These are phyloP conservation scores for Ustilago hordei DNA, from an alignment of 1,284 basidiomycete species.

Conservation along the genomic window DNA sequence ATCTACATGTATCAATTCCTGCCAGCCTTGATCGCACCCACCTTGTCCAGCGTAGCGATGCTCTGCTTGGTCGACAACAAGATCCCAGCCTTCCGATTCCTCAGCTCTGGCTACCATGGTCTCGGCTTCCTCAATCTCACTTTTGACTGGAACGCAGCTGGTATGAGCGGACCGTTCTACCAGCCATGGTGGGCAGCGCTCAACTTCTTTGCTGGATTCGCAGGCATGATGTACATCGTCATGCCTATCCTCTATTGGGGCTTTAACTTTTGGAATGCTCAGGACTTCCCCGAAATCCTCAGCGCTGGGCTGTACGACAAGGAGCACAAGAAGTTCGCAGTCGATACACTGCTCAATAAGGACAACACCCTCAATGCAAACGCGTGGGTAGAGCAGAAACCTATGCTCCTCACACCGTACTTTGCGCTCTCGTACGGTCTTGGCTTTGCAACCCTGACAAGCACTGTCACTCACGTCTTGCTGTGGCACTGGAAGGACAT, in stretches of 20 bases:
- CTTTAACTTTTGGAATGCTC: constrained; percentile 71
- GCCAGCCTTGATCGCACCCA: constrained; percentile 72
- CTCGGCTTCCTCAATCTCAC: constrained; percentile 72
- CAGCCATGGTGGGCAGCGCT: constrained; percentile 73
- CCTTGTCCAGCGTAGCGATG: constrained; percentile 72
- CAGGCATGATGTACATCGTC: constrained; percentile 72
- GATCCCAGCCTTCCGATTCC: constrained; percentile 70
- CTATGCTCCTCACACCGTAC: constrained; percentile 72
- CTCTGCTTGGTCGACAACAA: constrained; percentile 72
- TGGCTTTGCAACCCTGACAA: constrained; percentile 72
- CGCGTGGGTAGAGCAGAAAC: constrained; percentile 70
- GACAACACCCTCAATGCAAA: constrained; percentile 71
- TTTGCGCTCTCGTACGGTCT: constrained; percentile 71
- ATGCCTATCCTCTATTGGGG: constrained; percentile 71
- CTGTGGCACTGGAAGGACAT: constrained; percentile 73
- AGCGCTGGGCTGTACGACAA: constrained; percentile 70
- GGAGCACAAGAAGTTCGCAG: constrained; percentile 56
- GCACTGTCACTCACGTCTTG: constrained; percentile 72
- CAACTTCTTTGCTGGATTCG: constrained; percentile 67
- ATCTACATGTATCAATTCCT: constrained; percentile 72
- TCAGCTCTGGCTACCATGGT: constrained; percentile 72
- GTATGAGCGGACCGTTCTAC: constrained; percentile 71
- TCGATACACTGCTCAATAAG: constrained; percentile 55
- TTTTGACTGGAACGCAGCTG: constrained; percentile 73
- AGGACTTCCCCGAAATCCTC: constrained; percentile 70